Conservation (phyloP, 495 filamentous ascomycete genomes). For the Lentithecium fluviatile region DNA sequence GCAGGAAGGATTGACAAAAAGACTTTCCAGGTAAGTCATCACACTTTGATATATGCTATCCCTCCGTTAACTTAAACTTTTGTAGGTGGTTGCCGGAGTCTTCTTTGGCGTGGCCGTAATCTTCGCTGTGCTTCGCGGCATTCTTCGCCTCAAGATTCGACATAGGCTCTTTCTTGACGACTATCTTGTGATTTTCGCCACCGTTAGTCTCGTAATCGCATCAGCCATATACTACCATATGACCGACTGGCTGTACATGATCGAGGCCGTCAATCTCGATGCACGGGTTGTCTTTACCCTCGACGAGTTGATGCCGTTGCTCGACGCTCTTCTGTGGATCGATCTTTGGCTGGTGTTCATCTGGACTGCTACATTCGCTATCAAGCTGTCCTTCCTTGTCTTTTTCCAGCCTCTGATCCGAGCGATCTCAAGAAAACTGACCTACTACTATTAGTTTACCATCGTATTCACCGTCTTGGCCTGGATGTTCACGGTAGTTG, state of each 20-base stretch:
- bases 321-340: not conserved
- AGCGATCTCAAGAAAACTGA: not conserved
- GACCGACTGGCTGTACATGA: not conserved
- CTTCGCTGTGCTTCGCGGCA: not conserved
- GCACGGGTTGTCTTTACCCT: not conserved
- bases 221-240: not conserved
- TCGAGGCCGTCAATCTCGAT: not conserved
- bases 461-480: not conserved
- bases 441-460: not conserved
- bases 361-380: constrained; percentile 7
- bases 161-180: not conserved
- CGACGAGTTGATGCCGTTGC: not conserved
- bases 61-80: not conserved
- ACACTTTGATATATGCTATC: not conserved
- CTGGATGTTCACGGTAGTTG: not conserved
- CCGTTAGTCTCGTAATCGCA: not conserved
- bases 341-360: not conserved
- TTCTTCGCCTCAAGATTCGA: not conserved
- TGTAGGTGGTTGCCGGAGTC: not conserved
- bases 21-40: not conserved
- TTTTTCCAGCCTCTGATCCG: constrained; percentile 9
- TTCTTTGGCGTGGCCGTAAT: not conserved
- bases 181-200: not conserved
- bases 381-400: constrained; percentile 4
- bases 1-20: not conserved